Percentiles rank a stretch among this genome's conserved stretches.
phyloP scores from a whole-genome alignment of 2,329 filamentous ascomycete genomes.

The Trichophyton schoenleinii region DNA sequence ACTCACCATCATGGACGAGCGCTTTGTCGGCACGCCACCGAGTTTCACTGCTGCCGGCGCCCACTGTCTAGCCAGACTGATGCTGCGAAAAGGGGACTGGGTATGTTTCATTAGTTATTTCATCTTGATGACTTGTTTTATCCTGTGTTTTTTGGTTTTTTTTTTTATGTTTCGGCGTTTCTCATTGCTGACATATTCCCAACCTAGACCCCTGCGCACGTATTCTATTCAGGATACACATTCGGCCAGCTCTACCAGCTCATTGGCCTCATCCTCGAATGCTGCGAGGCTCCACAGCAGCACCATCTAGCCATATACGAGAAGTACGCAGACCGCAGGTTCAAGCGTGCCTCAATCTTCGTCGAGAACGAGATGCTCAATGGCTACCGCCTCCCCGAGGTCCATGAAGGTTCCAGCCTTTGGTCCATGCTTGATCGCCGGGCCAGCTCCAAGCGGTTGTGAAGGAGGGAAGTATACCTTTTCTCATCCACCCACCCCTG shows the following conservation, averaged over 20 bases:
- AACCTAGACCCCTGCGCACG: conserved; percentile 60
- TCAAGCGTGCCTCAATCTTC: conserved; percentile 69
- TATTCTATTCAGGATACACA: conserved; percentile 90
- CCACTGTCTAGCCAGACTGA: conserved; percentile 78
- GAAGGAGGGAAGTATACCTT: neutral
- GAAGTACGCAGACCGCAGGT: conserved; percentile 80
- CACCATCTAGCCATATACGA: conserved; percentile 83
- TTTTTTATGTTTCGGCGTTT: neutral
- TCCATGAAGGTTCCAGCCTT: conserved; percentile 5
- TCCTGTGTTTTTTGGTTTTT: neutral
- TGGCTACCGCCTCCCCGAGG: conserved; percentile 42
- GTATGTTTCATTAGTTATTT: conserved; percentile 42
- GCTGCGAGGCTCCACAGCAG: conserved; percentile 64
- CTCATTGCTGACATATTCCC: conserved; percentile 5
- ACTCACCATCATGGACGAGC: conserved; percentile 93
- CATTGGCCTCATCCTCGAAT: conserved; percentile 68
- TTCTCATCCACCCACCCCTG: conserved; percentile 1
- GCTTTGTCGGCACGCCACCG: conserved; percentile 80
- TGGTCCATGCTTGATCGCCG: conserved; percentile 2
- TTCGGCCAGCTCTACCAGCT: conserved; percentile 69
- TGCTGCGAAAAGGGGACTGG: conserved; percentile 88
- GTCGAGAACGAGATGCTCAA: conserved; percentile 62
- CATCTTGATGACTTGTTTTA: neutral
- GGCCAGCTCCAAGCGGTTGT: conserved; percentile 3
- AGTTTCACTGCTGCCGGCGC: conserved; percentile 86